Conservation (phyloP, 805 yeast genomes). For the Suhomyces vadensis region DNA sequence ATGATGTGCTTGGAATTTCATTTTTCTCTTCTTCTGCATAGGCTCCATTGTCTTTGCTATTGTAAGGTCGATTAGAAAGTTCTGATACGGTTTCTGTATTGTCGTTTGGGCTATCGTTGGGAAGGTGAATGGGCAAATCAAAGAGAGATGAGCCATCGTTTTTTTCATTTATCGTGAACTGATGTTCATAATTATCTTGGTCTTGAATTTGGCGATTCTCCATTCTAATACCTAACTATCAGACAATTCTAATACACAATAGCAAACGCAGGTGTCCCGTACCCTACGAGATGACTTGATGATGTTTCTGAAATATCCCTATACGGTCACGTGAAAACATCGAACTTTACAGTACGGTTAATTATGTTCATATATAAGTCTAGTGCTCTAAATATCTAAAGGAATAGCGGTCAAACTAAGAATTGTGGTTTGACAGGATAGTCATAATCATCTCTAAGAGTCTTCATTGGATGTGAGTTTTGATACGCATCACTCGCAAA, state of each 20-base stretch:
- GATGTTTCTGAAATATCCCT: no score
- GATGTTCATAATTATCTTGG: no score
- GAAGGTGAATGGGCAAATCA: slow-evolving; percentile 43
- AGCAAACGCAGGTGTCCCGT: no score
- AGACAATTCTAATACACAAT: no score
- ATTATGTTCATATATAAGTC: no score
- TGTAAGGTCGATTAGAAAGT: neutral
- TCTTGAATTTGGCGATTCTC: no score
- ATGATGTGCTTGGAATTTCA: slow-evolving; percentile 7
- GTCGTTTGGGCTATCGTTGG: slow-evolving; percentile 21
- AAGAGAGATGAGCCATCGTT: slow-evolving; percentile 13
- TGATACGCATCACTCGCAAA: slow-evolving; percentile 5
- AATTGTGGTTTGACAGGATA: neutral
- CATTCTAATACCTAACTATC: no score
- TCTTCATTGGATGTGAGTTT: neutral
- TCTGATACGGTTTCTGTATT: neutral
- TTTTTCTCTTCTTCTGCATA: slow-evolving; percentile 4
- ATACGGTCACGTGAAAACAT: no score
- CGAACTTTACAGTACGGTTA: no score
- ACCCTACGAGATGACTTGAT: no score
- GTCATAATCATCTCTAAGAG: slow-evolving; percentile 9
- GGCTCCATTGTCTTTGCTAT: slow-evolving; percentile 3
- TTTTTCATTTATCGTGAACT: no score
- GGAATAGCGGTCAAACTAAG: slow-evolving; percentile 6
- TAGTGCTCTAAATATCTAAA: no score